phyloP scores from a whole-genome alignment of 2,329 filamentous ascomycete genomes.

The Colletotrichum nymphaeae region DNA sequence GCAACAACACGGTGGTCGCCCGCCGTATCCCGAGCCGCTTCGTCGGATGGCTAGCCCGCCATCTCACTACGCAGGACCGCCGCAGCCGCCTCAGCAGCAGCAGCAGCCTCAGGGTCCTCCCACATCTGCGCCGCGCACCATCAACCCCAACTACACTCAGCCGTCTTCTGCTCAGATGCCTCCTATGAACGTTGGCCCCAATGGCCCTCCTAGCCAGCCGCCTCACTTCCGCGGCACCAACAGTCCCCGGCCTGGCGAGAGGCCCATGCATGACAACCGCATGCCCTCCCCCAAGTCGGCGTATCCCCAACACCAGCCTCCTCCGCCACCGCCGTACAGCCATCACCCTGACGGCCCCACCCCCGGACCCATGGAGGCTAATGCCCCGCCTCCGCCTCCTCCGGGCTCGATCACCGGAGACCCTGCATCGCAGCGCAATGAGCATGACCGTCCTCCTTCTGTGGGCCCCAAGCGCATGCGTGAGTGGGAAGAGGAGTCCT shows the following conservation, averaged over 20 bases:
- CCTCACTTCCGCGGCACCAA: constrained; percentile 78
- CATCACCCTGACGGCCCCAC: constrained; percentile 74
- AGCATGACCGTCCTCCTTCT: constrained; percentile 81
- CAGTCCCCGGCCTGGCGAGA: constrained; percentile 86
- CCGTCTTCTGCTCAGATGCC: constrained; percentile 53
- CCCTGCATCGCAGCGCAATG: constrained; percentile 68
- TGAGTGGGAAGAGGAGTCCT: constrained; percentile 90
- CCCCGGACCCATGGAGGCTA: constrained; percentile 72
- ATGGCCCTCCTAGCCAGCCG: constrained; percentile 63
- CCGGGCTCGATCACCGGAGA: constrained; percentile 70
- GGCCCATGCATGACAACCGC: constrained; percentile 84
- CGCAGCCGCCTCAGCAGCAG: constrained; percentile 60
- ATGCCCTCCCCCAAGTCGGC: constrained; percentile 92
- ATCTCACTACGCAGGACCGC: constrained; percentile 61
- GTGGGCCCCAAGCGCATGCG: constrained; percentile 85
- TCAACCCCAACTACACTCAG: constrained; percentile 70
- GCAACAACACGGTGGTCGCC: constrained; percentile 33
- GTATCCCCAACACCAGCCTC: constrained; percentile 80
- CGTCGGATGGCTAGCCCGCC: constrained; percentile 66
- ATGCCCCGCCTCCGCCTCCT: constrained; percentile 73
- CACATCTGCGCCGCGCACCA: constrained; percentile 61
- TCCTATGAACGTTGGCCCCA: constrained; percentile 50
- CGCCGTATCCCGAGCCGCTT: constrained; percentile 44
- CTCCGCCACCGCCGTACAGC: constrained; percentile 65
- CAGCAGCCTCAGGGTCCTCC: constrained; percentile 54